Conservation (phyloP, 306 rosid species). For the Trichosanthes truncata region DNA sequence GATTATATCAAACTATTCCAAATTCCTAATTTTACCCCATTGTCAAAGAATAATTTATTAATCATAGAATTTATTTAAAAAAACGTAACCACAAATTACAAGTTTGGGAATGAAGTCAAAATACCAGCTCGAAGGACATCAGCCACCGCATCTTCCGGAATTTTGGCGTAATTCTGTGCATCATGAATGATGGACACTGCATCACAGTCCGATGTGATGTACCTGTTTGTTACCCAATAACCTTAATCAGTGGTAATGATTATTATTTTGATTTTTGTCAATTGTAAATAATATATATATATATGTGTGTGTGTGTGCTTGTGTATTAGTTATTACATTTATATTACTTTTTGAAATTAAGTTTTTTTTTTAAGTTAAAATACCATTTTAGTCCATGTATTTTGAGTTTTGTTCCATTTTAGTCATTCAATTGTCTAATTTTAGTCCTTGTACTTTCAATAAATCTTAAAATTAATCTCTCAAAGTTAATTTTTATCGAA, state of each 20-base stretch:
- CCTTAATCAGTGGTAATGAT: neutral
- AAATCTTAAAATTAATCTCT: no score
- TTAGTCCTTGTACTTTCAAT: no score
- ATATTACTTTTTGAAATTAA: no score
- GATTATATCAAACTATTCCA: neutral
- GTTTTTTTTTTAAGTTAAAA: no score
- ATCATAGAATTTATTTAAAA: neutral
- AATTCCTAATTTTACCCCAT: neutral
- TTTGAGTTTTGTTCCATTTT: no score
- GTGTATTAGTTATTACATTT: no score
- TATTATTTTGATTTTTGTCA: neutral
- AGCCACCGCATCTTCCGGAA: constrained; percentile 68
- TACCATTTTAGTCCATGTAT: no score
- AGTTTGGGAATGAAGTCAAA: neutral
- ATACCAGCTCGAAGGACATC: constrained; percentile 72
- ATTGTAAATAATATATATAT: no score
- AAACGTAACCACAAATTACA: neutral
- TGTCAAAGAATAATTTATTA: neutral
- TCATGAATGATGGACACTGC: constrained; percentile 59
- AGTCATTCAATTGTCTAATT: no score
- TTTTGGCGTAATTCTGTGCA: constrained; percentile 41
- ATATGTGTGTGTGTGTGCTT: no score
- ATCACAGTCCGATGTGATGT: constrained; percentile 78
- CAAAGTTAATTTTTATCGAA: no score
- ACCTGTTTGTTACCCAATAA: constrained; percentile 29